Conservation (phyloP, 768 basidiomycete species). For the Fomitopsis pulvina region DNA sequence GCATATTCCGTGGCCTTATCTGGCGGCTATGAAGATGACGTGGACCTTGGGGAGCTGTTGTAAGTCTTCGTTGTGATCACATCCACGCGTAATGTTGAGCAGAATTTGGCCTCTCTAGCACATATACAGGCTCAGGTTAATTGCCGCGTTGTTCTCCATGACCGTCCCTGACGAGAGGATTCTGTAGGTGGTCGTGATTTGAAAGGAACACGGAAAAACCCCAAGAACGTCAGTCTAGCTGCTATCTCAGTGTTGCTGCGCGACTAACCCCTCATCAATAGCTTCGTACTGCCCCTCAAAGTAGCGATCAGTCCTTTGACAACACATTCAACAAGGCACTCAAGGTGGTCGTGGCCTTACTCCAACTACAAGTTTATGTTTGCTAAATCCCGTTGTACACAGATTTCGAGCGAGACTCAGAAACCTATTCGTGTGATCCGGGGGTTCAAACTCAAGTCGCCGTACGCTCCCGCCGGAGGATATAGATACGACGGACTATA, state of each 20-base stretch:
- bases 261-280: conserved; percentile 20
- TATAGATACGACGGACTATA: conserved; percentile 94
- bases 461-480: conserved; percentile 75
- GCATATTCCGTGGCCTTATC: conserved; percentile 84
- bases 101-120: conserved; percentile 35
- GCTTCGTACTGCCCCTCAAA: conserved; percentile 88
- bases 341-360: conserved; percentile 32
- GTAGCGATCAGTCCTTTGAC: conserved; percentile 77
- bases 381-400: not conserved
- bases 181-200: conserved; percentile 75
- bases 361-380: not conserved
- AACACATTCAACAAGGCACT: conserved; percentile 65
- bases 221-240: conserved; percentile 65
- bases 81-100: not conserved
- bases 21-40: conserved; percentile 84
- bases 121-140: conserved; percentile 74
- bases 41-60: conserved; percentile 80
- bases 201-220: conserved; percentile 73
- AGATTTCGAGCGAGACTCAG: conserved; percentile 74
- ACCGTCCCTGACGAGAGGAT: not conserved
- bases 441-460: conserved; percentile 69
- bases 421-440: conserved; percentile 85
- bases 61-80: conserved; percentile 40
- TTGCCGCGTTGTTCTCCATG: conserved; percentile 7
- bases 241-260: not conserved